A percentile compares a stretch with the other conserved stretches of the same genome.
phyloP scores from a whole-genome alignment of 164 flowering plant species.

The Malania oleifera region DNA sequence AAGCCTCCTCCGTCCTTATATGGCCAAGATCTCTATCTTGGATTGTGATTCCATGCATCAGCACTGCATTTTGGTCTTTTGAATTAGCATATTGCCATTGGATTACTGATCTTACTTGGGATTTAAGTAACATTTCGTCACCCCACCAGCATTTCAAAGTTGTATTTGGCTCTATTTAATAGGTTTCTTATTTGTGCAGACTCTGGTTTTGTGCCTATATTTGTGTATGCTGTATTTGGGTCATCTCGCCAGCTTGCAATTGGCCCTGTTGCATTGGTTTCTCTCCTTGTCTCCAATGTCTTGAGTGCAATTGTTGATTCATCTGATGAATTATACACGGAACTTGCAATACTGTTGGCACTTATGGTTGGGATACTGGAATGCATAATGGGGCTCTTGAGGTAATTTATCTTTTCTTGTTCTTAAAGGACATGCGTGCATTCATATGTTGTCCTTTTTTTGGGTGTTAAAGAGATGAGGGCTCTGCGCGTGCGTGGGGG shows the following conservation, averaged over 20 bases:
- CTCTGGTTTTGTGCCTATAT: conserved; percentile 85
- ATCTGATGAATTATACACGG: conserved; percentile 71
- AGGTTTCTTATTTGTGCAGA: conserved; percentile 38
- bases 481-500: no score
- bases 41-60: no score
- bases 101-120: not conserved
- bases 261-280: conserved; percentile 97
- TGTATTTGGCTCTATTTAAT: not conserved
- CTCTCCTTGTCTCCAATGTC: conserved; percentile 91
- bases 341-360: conserved; percentile 86
- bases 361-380: conserved; percentile 95
- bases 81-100: no score
- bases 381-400: conserved; percentile 83
- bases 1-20: no score
- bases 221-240: conserved; percentile 90
- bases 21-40: no score
- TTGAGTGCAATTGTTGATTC: conserved; percentile 65
- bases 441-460: no score
- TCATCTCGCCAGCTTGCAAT: conserved; percentile 98
- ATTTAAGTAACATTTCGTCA: not conserved
- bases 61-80: no score
- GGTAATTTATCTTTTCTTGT: conserved; percentile 34
- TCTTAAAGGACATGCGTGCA: not conserved
- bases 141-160: not conserved
- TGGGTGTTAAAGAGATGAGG: no score